phyloP scores from a whole-genome alignment of 2,329 filamentous ascomycete genomes.

The Trichoderma polysporum region DNA sequence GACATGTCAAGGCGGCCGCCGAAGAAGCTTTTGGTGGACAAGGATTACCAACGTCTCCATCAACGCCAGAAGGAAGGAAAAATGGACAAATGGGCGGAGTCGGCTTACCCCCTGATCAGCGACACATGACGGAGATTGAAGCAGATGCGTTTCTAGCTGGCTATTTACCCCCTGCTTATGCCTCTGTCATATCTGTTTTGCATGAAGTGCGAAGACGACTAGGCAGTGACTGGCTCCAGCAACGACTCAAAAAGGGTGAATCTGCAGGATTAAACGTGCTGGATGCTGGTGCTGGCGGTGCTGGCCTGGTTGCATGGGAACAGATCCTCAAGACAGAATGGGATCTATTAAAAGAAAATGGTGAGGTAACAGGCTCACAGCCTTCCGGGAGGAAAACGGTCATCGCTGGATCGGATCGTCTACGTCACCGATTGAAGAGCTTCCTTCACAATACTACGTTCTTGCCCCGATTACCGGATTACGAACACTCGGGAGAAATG shows the following conservation, averaged over 20 bases:
- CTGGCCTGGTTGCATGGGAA: constrained; percentile 71
- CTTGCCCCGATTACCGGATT: constrained; percentile 86
- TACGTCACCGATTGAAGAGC: constrained; percentile 72
- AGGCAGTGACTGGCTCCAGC: constrained; percentile 68
- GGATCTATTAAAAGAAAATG: constrained; percentile 62
- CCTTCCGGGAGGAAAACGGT: constrained; percentile 76
- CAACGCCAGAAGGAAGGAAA: constrained; percentile 61
- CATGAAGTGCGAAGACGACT: constrained; percentile 73
- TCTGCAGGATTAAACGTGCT: constrained; percentile 62
- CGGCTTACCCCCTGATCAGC: constrained; percentile 61
- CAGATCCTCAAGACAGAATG: constrained; percentile 80
- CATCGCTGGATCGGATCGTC: constrained; percentile 69
- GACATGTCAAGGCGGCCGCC: constrained; percentile 72
- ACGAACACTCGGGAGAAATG: constrained; percentile 64
- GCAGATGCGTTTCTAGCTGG: constrained; percentile 70
- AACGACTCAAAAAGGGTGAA: constrained; percentile 58
- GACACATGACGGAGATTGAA: constrained; percentile 71
- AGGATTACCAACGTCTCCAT: constrained; percentile 73
- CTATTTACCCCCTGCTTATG: constrained; percentile 69
- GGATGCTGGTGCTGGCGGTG: constrained; percentile 73
- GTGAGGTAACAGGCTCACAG: constrained; percentile 40
- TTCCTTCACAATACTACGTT: constrained; percentile 90
- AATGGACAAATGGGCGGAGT: constrained; percentile 63
- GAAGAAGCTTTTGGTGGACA: constrained; percentile 73
- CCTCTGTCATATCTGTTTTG: constrained; percentile 64